Evolutionary conservation across 1,139 yeast genomes (phyloP).

Genomic region (Blastobotrys persicus): DNA sequence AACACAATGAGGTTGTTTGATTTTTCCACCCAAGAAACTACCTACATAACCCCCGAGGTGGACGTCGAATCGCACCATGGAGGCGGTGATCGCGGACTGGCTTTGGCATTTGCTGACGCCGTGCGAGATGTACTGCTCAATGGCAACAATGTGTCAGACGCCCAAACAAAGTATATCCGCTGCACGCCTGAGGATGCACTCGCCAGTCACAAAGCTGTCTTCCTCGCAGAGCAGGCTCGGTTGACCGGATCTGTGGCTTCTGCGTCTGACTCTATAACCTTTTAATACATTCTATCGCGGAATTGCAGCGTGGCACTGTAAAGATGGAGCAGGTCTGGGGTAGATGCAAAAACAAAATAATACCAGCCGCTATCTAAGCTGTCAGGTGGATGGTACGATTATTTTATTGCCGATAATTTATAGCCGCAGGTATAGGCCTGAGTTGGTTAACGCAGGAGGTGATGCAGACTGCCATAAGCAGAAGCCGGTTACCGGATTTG

Average conservation of each 20-base stretch:
- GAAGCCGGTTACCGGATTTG: background rate
- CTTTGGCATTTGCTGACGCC: slow-evolving; percentile 29
- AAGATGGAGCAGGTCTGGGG: no score
- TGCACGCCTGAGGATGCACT: slow-evolving; percentile 31
- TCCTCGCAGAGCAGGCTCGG: slow-evolving; percentile 31
- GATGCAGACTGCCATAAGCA: background rate
- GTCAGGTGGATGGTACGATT: no score
- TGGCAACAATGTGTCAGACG: slow-evolving; percentile 23
- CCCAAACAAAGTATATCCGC: slow-evolving; percentile 23
- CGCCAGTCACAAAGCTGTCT: slow-evolving; percentile 29
- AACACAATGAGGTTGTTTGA: slow-evolving; percentile 27
- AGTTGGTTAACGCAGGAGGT: background rate
- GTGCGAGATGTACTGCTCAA: slow-evolving; percentile 23
- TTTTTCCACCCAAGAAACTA: slow-evolving; percentile 25
- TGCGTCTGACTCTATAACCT: slow-evolving; percentile 17
- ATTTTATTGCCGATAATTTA: no score
- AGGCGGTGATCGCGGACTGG: slow-evolving; percentile 32
- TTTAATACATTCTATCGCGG: slow-evolving; percentile 1
- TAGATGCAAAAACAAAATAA: background rate
- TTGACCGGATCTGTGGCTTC: slow-evolving; percentile 20
- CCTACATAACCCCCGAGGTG: slow-evolving; percentile 17
- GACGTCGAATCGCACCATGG: slow-evolving; percentile 31
- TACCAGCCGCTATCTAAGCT: background rate
- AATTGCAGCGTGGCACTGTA: no score
- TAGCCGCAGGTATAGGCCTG: no score